phyloP scores from a whole-genome alignment of 345 rosid species.

The Balakata baccata region DNA sequence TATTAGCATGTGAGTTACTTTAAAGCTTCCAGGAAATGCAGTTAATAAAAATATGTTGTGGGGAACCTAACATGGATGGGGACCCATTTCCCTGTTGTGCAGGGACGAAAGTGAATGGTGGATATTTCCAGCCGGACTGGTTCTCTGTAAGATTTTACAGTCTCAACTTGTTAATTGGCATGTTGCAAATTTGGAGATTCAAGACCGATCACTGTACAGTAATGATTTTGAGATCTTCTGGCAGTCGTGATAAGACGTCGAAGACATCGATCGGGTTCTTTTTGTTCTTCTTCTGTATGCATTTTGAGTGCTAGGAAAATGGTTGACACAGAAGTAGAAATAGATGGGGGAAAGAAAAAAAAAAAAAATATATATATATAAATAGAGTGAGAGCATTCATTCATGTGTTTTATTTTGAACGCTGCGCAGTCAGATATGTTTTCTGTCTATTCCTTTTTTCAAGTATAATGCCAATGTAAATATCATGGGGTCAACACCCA shows the following conservation, averaged over 20 bases:
- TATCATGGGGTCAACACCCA: conserved; percentile 17
- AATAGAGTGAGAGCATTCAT: conserved; percentile 28
- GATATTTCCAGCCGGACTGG: conserved; percentile 94
- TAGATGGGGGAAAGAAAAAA: conserved; percentile 12
- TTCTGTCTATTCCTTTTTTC: not conserved
- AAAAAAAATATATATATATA: not conserved
- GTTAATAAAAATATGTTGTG: not conserved
- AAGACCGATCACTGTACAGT: conserved; percentile 96
- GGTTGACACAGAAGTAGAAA: conserved; percentile 31
- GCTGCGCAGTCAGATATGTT: not conserved
- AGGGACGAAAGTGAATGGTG: conserved; percentile 99
- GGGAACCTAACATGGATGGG: conserved; percentile 13
- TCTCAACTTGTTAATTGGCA: conserved; percentile 95
- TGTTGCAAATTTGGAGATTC: conserved; percentile 94
- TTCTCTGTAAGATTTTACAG: conserved; percentile 79
- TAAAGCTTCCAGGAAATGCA: not conserved
- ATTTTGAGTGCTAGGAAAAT: conserved; percentile 26
- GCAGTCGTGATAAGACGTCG: conserved; percentile 63
- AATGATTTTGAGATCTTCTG: conserved; percentile 83
- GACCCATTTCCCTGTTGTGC: conserved; percentile 26
- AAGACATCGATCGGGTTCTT: conserved; percentile 15
- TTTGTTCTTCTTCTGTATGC: conserved; percentile 20
- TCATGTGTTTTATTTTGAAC: conserved; percentile 24
- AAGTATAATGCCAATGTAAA: conserved; percentile 22
- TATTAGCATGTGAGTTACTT: conserved; percentile 82